Base-by-base conservation (phyloP, 345 rosid species). In the Salix viminalis region DNA sequence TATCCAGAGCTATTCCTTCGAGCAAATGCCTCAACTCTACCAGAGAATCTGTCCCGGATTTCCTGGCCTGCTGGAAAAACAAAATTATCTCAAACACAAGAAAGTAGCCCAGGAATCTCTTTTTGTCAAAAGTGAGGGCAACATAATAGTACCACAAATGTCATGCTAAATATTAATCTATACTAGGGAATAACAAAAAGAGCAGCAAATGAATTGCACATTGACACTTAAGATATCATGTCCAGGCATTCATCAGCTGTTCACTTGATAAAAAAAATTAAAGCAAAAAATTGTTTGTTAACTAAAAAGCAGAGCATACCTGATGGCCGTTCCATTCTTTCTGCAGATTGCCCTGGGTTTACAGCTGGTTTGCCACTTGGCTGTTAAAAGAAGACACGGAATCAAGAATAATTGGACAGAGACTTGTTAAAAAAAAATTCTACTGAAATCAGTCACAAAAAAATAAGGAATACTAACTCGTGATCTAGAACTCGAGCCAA, bases 21-120 rank as follows among this genome's bases (percentile, higher is more conserved):
- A 65, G 94, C 81, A 86, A 92, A 92, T 70, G 91, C 91, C 76
- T 90, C 94, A 30, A 85, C 91, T 73, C 91, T 92, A 69, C 91
- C 97, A 3, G 91, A 84, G 78, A 85, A 74, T 84, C 88, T 88
- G 37, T 89, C 94, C 32, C 91, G 89, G 5, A 83, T 78, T 75
- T 92, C 97, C 78, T 80, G 90, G 70, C 90, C 92, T 73, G 85
- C 88, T 84, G 67, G 1, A 77, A 60, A 78, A 61, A 70, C 14
- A 28, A 28, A 66, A 71, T 39, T 30, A 23, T 69, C 50, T 72
- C 81, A 83, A 14, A 70, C 39, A 70, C 65, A 7, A 5, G 34
- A 52, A 58, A 71, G 64, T 10, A 52, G 13, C 42, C 24, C 8
- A 61, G 36, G 28, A 58, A n/a, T 58, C 36, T 41, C 7, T 3